A percentile compares a stretch with the other conserved stretches of the same genome.
Conservation (phyloP, 495 filamentous ascomycete genomes). For the Lasiosphaeria miniovina region DNA sequence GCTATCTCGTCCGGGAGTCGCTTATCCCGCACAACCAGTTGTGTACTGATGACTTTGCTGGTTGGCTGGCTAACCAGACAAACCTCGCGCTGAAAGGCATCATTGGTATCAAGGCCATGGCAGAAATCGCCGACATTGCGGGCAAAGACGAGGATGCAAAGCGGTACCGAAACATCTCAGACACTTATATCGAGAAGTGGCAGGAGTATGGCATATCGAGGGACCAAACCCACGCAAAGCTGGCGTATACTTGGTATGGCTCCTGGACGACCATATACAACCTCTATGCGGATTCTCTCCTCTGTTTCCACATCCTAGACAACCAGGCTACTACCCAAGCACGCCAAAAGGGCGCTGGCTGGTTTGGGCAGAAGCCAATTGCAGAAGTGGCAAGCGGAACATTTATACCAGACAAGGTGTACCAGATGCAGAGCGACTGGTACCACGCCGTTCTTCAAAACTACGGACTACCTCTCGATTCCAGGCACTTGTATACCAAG, state of each 20-base stretch:
- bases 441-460: constrained; percentile 78
- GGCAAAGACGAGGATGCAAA: constrained; percentile 64
- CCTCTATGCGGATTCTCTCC: constrained; percentile 75
- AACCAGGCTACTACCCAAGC: neutral
- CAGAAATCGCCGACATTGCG: constrained; percentile 69
- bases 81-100: constrained; percentile 94
- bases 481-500: constrained; percentile 85
- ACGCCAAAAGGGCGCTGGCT: neutral
- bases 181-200: constrained; percentile 80
- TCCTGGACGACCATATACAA: constrained; percentile 97
- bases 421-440: constrained; percentile 80
- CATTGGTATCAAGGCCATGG: constrained; percentile 92
- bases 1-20: constrained; percentile 83
- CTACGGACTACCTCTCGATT: constrained; percentile 85
- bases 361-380: constrained; percentile 45
- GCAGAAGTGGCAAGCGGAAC: constrained; percentile 5
- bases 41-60: constrained; percentile 93
- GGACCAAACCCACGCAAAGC: constrained; percentile 80
- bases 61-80: constrained; percentile 87
- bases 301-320: constrained; percentile 70
- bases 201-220: constrained; percentile 74
- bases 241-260: constrained; percentile 92
- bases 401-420: constrained; percentile 70
- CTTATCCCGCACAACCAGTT: constrained; percentile 85
- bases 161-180: constrained; percentile 68